Percentiles rank a stretch among this genome's conserved stretches.
Conservation (phyloP, 257 asterid species). For the Solanum pimpinellifolium region DNA sequence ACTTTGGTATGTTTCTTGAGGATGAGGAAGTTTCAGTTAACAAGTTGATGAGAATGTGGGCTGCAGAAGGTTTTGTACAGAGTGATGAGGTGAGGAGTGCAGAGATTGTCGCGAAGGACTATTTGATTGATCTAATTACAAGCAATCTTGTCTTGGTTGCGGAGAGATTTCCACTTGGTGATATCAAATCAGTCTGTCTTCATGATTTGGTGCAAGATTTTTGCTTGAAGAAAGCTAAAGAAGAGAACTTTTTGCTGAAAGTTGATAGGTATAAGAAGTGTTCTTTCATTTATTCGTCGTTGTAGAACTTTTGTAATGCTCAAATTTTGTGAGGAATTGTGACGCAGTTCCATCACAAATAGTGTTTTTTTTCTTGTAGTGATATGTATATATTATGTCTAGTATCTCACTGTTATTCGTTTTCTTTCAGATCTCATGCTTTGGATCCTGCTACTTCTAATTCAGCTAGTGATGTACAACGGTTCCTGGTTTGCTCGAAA, state of each 20-base stretch:
- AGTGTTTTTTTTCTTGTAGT: not conserved
- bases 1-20: conserved; percentile 1
- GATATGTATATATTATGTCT: not conserved
- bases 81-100: not conserved
- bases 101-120: not conserved
- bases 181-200: not conserved
- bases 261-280: not conserved
- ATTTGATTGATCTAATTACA: not conserved
- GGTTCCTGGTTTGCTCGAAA: not conserved
- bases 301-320: not conserved
- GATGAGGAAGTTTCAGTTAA: not conserved
- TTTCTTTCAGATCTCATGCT: not conserved
- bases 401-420: not conserved
- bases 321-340: not conserved
- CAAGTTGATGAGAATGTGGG: conserved; percentile 3
- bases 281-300: not conserved
- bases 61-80: conserved; percentile 4
- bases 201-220: not conserved
- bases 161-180: not conserved
- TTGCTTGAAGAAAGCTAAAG: not conserved
- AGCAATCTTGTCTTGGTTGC: not conserved
- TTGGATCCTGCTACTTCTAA: not conserved
- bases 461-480: not conserved
- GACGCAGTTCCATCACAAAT: not conserved
- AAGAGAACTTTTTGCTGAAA: not conserved